Percentiles rank a stretch among this genome's conserved stretches.
Evolutionary conservation across 1,139 yeast species (phyloP).

Genomic region (Geotrichum restrictum): DNA sequence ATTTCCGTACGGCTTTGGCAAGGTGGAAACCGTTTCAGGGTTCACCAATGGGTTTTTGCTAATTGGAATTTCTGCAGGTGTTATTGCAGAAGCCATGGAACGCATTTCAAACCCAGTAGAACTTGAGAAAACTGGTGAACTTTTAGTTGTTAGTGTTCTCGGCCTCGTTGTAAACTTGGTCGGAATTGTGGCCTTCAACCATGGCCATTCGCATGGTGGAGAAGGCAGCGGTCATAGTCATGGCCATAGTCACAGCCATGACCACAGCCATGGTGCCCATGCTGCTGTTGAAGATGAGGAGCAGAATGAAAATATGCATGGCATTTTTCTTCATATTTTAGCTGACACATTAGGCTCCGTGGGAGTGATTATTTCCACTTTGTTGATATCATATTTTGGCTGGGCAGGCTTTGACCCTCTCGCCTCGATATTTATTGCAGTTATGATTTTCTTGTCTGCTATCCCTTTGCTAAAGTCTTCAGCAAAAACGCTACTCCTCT

Average conservation of each 20-base stretch:
- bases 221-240: constrained; percentile 41
- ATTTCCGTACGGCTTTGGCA: constrained; percentile 81
- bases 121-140: constrained; percentile 76
- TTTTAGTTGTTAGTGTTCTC: constrained; percentile 73
- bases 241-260: constrained; percentile 29
- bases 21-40: constrained; percentile 89
- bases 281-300: constrained; percentile 29
- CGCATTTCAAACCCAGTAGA: constrained; percentile 73
- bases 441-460: constrained; percentile 73
- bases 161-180: constrained; percentile 86
- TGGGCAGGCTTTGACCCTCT: constrained; percentile 81
- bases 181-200: constrained; percentile 92
- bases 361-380: constrained; percentile 87
- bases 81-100: constrained; percentile 80
- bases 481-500: constrained; percentile 65
- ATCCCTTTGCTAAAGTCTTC: constrained; percentile 80
- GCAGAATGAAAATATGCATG: constrained; percentile 83
- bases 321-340: constrained; percentile 83
- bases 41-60: constrained; percentile 88
- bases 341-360: constrained; percentile 97
- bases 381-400: constrained; percentile 44
- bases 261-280: constrained; percentile 42
- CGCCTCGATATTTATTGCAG: constrained; percentile 83
- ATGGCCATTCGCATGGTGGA: constrained; percentile 56
- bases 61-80: constrained; percentile 84